phyloP scores from a whole-genome alignment of 2,329 filamentous ascomycete genomes.

The Amauroascus niger region DNA sequence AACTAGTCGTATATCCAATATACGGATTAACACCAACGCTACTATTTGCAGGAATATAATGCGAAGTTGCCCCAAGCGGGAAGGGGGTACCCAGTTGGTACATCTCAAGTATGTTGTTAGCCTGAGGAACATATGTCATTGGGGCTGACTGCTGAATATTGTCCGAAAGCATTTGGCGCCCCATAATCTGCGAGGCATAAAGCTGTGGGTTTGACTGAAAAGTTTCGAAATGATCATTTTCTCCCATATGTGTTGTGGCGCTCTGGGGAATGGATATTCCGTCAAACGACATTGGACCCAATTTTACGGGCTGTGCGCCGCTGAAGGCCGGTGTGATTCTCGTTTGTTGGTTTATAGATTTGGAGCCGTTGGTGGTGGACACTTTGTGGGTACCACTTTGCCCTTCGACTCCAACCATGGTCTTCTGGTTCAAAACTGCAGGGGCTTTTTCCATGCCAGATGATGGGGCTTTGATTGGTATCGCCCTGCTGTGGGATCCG shows the following conservation, averaged over 20 bases:
- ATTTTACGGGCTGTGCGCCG: neutral
- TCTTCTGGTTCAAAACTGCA: neutral
- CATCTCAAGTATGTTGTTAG: conserved; percentile 4
- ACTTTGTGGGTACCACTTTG: neutral
- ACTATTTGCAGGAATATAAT: neutral
- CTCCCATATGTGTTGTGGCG: neutral
- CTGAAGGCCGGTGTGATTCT: neutral
- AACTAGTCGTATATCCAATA: neutral
- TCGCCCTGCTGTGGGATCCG: neutral
- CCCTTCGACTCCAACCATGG: neutral
- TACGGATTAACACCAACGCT: neutral
- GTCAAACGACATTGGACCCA: conserved; percentile 8
- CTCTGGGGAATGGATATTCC: conserved; percentile 10
- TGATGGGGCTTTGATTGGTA: conserved; percentile 6
- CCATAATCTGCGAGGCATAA: conserved; percentile 1
- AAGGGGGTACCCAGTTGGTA: neutral
- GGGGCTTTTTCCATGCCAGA: neutral
- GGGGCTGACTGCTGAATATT: conserved; percentile 5
- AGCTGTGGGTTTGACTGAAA: conserved; percentile 6
- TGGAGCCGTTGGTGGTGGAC: neutral
- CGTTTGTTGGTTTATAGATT: neutral
- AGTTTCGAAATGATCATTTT: neutral
- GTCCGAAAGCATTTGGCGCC: neutral
- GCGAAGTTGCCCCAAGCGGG: neutral
- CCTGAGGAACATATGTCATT: neutral